Percentiles rank a stretch among this genome's conserved stretches.
Conservation (phyloP, 306 rosid species). For the Castanospermum australe region DNA sequence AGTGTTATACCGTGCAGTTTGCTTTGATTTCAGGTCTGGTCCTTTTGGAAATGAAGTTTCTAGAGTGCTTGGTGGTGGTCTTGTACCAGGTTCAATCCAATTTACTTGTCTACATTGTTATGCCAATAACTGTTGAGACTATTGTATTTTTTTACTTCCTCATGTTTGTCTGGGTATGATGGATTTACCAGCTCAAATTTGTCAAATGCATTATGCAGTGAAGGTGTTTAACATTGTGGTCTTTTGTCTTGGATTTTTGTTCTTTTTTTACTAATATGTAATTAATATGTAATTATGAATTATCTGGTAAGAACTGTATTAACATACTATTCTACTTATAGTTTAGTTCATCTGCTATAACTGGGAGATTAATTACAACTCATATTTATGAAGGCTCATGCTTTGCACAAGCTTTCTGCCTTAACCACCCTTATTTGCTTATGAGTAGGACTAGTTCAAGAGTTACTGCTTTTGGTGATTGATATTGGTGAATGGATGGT, state of each 20-base stretch:
- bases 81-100: constrained; percentile 75
- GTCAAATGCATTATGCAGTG: neutral
- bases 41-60: constrained; percentile 72
- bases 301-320: neutral
- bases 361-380: neutral
- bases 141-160: neutral
- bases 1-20: constrained; percentile 10
- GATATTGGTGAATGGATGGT: neutral
- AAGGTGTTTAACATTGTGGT: neutral
- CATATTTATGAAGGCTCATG: neutral
- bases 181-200: neutral
- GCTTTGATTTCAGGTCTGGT: constrained; percentile 60
- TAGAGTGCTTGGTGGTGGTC: constrained; percentile 91
- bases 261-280: neutral
- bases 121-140: neutral
- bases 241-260: neutral
- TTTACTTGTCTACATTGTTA: constrained; percentile 1
- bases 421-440: constrained; percentile 1
- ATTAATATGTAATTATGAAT: neutral
- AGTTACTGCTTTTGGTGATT: neutral
- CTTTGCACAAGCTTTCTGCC: neutral
- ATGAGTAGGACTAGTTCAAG: neutral
- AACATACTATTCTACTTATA: neutral
- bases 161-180: constrained; percentile 1
- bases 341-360: constrained; percentile 7